A percentile compares a stretch with the other conserved stretches of the same genome.
phyloP scores from a whole-genome alignment of 1,284 basidiomycete species.

The Rhodotorula sp. region DNA sequence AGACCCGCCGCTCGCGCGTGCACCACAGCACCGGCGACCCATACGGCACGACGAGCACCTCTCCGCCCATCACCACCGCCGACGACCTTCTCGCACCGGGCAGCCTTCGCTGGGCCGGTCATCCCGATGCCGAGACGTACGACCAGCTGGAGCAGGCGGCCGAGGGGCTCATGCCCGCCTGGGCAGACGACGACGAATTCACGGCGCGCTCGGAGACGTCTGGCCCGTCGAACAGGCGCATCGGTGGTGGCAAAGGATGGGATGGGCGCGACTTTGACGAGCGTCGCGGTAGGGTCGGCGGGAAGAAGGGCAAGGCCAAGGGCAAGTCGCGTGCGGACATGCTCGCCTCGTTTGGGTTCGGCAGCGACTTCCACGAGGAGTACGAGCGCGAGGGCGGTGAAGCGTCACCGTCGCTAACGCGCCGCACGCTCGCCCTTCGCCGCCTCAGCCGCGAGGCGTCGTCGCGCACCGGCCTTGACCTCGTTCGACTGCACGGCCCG shows the following conservation, averaged over 20 bases:
- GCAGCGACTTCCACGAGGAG: not conserved
- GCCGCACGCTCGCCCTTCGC: constrained; percentile 19
- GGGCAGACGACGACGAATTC: constrained; percentile 28
- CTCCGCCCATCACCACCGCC: constrained; percentile 1
- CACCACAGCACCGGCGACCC: not conserved
- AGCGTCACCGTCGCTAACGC: constrained; percentile 3
- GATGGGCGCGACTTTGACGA: constrained; percentile 6
- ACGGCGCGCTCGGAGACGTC: not conserved
- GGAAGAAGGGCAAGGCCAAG: not conserved
- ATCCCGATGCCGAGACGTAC: constrained; percentile 33
- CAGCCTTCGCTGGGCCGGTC: not conserved
- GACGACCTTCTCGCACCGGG: constrained; percentile 23
- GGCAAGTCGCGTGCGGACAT: not conserved
- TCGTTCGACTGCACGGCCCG: not conserved
- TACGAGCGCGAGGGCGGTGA: constrained; percentile 1
- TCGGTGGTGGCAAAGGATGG: constrained; percentile 11
- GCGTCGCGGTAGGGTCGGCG: not conserved
- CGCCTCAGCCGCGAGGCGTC: constrained; percentile 23
- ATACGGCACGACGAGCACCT: not conserved
- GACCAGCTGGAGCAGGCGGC: constrained; percentile 26
- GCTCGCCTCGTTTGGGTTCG: not conserved
- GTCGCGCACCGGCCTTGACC: not conserved
- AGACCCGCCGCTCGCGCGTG: not conserved
- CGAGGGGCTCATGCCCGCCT: constrained; percentile 23
- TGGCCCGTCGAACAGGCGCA: not conserved